A percentile compares a stretch with the other conserved stretches of the same genome.
These are phyloP conservation scores for Pythium brachiatum DNA, from an alignment of 352 stramenopile genomes.

Conservation along the genomic window DNA sequence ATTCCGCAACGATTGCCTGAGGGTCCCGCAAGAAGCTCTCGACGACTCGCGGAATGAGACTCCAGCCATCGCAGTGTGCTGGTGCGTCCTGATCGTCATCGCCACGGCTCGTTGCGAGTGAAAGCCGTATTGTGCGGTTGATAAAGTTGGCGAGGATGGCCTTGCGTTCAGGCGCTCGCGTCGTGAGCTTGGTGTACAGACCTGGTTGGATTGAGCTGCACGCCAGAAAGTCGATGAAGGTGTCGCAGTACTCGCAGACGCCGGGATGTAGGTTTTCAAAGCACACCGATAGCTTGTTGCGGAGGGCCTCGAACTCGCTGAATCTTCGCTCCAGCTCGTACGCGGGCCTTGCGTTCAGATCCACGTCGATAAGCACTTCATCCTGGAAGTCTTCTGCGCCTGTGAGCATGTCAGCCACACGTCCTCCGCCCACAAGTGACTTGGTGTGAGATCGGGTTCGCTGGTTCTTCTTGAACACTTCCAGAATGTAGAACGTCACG, in stretches of 20 bases:
- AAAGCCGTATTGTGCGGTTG: conserved; percentile 14
- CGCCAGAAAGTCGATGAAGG: conserved; percentile 18
- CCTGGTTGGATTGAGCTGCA: conserved; percentile 20
- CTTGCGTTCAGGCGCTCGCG: conserved; percentile 14
- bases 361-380: conserved; percentile 21
- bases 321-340: conserved; percentile 21
- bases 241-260: conserved; percentile 19
- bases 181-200: conserved; percentile 25
- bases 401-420: not conserved
- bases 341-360: conserved; percentile 11
- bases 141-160: conserved; percentile 18
- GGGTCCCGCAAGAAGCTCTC: conserved; percentile 17
- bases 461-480: conserved; percentile 17
- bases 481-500: conserved; percentile 47
- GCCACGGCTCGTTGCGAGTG: not conserved
- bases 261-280: conserved; percentile 20
- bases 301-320: conserved; percentile 25
- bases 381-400: not conserved
- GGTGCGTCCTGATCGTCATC: not conserved
- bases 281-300: conserved; percentile 15
- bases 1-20: not conserved
- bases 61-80: conserved; percentile 16
- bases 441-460: not conserved
- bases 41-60: conserved; percentile 19
- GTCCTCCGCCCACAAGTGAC: not conserved